Evolutionary conservation across 1,139 yeast genomes (phyloP).

Genomic region (Blastobotrys proliferans): DNA sequence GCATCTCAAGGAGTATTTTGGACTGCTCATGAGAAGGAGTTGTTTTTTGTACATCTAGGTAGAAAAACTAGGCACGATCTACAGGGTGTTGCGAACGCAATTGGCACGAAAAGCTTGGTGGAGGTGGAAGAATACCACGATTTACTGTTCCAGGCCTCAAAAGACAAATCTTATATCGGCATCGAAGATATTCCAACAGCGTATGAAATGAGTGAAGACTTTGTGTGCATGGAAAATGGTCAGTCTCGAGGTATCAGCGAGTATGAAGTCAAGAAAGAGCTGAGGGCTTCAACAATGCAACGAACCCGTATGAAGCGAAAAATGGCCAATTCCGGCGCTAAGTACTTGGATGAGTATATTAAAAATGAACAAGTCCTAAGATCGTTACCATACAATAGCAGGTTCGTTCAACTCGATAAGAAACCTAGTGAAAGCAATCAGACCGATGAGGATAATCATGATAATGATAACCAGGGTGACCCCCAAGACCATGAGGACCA

Average conservation of each 20-base stretch:
- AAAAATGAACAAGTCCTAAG: too few species aligned
- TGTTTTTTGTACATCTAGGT: conserved; percentile 42
- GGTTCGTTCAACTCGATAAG: too few species aligned
- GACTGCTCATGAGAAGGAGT: conserved; percentile 42
- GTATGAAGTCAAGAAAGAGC: background rate
- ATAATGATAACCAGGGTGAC: background rate
- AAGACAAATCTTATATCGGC: conserved; percentile 20
- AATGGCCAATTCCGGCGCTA: too few species aligned
- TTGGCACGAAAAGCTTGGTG: conserved; percentile 42
- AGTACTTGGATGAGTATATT: too few species aligned
- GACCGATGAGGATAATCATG: background rate
- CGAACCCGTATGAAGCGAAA: too few species aligned
- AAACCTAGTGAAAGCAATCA: background rate
- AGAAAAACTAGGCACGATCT: conserved; percentile 48
- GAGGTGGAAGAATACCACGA: conserved; percentile 50
- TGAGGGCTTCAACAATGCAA: too few species aligned
- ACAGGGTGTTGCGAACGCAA: conserved; percentile 39
- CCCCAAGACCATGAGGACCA: background rate
- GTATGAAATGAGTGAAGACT: conserved; percentile 49
- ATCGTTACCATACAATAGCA: too few species aligned
- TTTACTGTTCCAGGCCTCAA: conserved; percentile 33
- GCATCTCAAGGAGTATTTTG: conserved; percentile 28
- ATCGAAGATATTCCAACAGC: conserved; percentile 50
- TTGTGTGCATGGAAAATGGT: conserved; percentile 46
- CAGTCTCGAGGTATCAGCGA: conserved; percentile 33